phyloP scores from a whole-genome alignment of 202 grass and related monocot genomes.

The Carex arenaria region DNA sequence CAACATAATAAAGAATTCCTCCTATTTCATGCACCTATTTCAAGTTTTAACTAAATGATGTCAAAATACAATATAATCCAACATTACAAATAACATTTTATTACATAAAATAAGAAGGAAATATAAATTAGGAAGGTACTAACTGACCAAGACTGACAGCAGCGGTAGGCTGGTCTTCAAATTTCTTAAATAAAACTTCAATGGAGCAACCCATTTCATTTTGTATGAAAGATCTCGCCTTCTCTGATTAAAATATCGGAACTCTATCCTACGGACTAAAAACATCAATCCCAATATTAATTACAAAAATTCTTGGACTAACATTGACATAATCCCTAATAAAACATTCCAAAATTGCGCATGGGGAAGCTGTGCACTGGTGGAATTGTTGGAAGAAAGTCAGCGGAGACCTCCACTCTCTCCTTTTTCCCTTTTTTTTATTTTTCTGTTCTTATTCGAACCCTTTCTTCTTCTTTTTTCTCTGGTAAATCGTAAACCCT shows the following conservation, averaged over 20 bases:
- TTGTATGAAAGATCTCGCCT: constrained; percentile 75
- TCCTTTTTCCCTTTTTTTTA: too few species aligned
- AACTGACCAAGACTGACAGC: constrained; percentile 98
- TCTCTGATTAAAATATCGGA: constrained; percentile 87
- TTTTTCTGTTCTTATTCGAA: too few species aligned
- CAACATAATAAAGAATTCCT: constrained; percentile 63
- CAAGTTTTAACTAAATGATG: background rate
- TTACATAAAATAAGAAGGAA: constrained; percentile 5
- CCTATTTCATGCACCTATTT: constrained; percentile 56
- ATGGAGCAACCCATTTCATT: constrained; percentile 80
- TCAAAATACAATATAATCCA: constrained; percentile 18
- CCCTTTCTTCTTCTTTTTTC: too few species aligned
- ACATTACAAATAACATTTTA: constrained; percentile 10
- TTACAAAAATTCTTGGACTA: background rate
- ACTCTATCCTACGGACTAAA: constrained; percentile 59
- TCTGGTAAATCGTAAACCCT: too few species aligned
- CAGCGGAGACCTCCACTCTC: too few species aligned
- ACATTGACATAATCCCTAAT: background rate
- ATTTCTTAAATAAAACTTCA: constrained; percentile 81
- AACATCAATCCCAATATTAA: background rate
- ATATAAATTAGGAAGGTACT: constrained; percentile 24
- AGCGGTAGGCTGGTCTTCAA: constrained; percentile 79
- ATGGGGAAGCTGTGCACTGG: too few species aligned
- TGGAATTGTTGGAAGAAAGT: too few species aligned
- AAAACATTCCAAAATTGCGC: too few species aligned